A percentile compares a stretch with the other conserved stretches of the same genome.
Conservation (phyloP, 352 stramenopile genomes). For the Globisporangium nagaii region DNA sequence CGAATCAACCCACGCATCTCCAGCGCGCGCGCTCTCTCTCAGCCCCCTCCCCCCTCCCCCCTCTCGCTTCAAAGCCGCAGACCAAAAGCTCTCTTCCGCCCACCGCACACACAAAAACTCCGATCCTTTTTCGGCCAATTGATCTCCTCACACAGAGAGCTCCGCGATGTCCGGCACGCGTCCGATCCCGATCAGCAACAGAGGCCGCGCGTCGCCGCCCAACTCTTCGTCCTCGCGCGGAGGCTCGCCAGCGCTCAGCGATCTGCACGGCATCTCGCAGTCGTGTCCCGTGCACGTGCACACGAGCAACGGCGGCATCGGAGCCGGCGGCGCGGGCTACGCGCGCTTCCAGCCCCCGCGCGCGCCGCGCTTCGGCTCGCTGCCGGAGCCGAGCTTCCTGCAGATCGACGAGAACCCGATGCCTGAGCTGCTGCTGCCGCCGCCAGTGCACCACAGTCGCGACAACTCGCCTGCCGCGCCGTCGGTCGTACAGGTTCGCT, state of each 20-base stretch:
- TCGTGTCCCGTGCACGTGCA: slow-evolving; percentile 59
- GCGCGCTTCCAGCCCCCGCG: slow-evolving; percentile 36
- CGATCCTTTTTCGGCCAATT: too few species aligned
- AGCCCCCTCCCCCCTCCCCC: neutral
- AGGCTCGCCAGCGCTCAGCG: slow-evolving; percentile 14
- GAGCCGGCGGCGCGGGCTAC: slow-evolving; percentile 2
- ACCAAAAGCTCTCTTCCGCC: slow-evolving; percentile 6
- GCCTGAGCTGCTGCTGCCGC: slow-evolving; percentile 53
- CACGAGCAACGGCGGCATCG: slow-evolving; percentile 18
- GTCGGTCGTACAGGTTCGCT: slow-evolving; percentile 41
- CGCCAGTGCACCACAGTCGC: slow-evolving; percentile 24
- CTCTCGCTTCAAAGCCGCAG: too few species aligned
- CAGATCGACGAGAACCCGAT: slow-evolving; percentile 35
- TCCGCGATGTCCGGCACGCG: slow-evolving; percentile 10
- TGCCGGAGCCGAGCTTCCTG: slow-evolving; percentile 58
- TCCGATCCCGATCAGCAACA: slow-evolving; percentile 13
- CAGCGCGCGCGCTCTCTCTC: too few species aligned
- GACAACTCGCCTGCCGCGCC: slow-evolving; percentile 25
- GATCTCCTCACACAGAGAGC: too few species aligned
- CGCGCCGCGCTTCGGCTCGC: slow-evolving; percentile 51
- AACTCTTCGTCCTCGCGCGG: slow-evolving; percentile 10
- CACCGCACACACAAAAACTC: too few species aligned
- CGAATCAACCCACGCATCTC: neutral
- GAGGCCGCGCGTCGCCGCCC: slow-evolving; percentile 8
- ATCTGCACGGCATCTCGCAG: slow-evolving; percentile 34